A percentile compares a stretch with the other conserved stretches of the same genome.
Evolutionary conservation across 164 flowering plant species (phyloP).

Genomic region (Sextonia rubra): DNA sequence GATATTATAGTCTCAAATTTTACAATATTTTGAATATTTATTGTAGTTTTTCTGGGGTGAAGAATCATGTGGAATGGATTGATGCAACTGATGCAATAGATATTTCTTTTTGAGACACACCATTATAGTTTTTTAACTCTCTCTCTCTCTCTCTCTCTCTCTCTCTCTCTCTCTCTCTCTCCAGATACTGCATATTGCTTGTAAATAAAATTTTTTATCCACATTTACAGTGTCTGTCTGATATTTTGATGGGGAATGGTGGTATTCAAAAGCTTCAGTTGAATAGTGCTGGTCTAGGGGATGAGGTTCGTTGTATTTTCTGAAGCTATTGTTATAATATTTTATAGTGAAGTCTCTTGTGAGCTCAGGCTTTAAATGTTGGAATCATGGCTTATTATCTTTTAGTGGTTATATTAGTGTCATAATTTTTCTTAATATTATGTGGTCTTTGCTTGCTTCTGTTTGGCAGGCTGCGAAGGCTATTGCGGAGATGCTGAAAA

Average conservation of each 20-base stretch:
- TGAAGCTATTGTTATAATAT: not conserved
- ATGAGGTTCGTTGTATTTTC: conserved; percentile 64
- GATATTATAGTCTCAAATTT: too few species aligned
- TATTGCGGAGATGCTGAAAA: conserved; percentile 84
- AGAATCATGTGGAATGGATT: not conserved
- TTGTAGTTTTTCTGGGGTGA: not conserved
- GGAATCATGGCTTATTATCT: not conserved
- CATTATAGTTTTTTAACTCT: not conserved
- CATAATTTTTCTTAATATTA: not conserved
- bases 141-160: not conserved
- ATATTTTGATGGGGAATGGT: conserved; percentile 55
- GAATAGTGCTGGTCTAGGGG: conserved; percentile 77
- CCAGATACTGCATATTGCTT: not conserved
- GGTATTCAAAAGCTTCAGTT: conserved; percentile 80
- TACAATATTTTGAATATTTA: not conserved
- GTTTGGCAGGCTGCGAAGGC: conserved; percentile 88
- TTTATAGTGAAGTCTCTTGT: not conserved
- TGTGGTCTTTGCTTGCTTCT: not conserved
- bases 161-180: too few species aligned
- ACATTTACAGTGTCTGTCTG: conserved; percentile 56
- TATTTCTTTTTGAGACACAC: not conserved
- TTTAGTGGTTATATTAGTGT: not conserved
- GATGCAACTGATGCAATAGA: not conserved
- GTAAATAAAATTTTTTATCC: not conserved
- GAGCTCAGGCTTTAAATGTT: not conserved